phyloP scores from a whole-genome alignment of 352 stramenopile species.

The Phytophthora boehmeriae region DNA sequence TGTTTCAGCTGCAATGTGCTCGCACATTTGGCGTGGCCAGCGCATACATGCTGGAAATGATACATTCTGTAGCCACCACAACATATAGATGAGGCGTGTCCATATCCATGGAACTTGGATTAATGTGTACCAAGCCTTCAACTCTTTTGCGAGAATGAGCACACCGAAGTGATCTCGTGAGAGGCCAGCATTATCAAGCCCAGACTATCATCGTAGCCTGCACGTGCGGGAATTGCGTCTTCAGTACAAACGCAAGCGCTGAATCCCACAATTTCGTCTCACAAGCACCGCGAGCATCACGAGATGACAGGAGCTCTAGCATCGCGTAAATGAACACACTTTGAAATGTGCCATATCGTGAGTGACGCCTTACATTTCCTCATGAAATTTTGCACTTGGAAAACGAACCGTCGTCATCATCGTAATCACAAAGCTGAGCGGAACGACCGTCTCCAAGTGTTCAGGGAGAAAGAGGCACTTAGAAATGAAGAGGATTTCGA shows the following conservation, averaged over 20 bases:
- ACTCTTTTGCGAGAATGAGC: not conserved
- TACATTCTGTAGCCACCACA: too few species aligned
- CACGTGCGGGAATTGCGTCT: not conserved
- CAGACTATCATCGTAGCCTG: not conserved
- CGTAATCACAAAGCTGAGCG: slow-evolving; percentile 13
- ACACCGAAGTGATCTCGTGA: not conserved
- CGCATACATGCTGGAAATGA: too few species aligned
- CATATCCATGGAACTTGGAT: too few species aligned
- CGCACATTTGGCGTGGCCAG: too few species aligned
- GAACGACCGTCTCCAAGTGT: slow-evolving; percentile 38
- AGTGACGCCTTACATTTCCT: slow-evolving; percentile 20
- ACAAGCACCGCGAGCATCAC: not conserved
- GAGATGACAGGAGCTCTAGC: slow-evolving; percentile 24
- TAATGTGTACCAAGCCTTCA: too few species aligned
- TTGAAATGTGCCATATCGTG: not conserved
- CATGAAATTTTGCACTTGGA: slow-evolving; percentile 28
- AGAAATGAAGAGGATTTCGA: slow-evolving; percentile 22
- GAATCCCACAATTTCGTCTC: not conserved
- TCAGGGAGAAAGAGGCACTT: slow-evolving; percentile 35
- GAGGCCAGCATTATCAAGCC: not conserved
- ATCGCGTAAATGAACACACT: slow-evolving; percentile 23
- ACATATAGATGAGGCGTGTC: too few species aligned
- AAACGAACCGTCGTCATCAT: slow-evolving; percentile 13
- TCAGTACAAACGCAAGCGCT: not conserved
- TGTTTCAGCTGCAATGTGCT: too few species aligned